Percentiles rank a stretch among this genome's conserved stretches.
These are phyloP conservation scores for Gossypium schwendimanii DNA, from an alignment of 441 rosid species.

Conservation along the genomic window DNA sequence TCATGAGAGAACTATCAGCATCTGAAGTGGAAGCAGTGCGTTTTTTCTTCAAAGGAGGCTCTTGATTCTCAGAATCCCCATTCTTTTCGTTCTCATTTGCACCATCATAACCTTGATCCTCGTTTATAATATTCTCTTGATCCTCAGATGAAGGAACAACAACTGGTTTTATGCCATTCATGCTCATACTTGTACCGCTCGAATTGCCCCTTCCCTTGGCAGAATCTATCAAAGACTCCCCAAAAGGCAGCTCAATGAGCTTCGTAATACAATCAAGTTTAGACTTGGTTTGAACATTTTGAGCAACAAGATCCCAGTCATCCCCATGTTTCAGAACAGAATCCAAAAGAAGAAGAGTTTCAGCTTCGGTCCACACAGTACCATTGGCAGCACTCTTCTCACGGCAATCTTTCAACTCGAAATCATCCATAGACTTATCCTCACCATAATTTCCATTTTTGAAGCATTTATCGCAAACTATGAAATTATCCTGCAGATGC, in stretches of 20 bases:
- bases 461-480: slow-evolving; percentile 60
- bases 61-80: slow-evolving; percentile 37
- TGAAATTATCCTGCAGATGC: slow-evolving; percentile 36
- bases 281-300: slow-evolving; percentile 60
- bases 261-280: slow-evolving; percentile 75
- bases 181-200: slow-evolving; percentile 16
- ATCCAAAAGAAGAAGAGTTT: slow-evolving; percentile 68
- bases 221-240: slow-evolving; percentile 53
- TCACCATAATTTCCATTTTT: slow-evolving; percentile 55
- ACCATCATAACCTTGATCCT: slow-evolving; percentile 27
- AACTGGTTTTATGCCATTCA: slow-evolving; percentile 21
- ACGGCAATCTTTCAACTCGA: slow-evolving; percentile 34
- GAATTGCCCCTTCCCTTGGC: slow-evolving; percentile 31
- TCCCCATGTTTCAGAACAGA: slow-evolving; percentile 73
- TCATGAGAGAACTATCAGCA: slow-evolving; percentile 54
- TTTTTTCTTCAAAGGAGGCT: slow-evolving; percentile 50
- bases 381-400: slow-evolving; percentile 18
- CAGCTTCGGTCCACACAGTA: slow-evolving; percentile 76
- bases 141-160: slow-evolving; percentile 27
- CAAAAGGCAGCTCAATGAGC: slow-evolving; percentile 83
- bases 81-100: slow-evolving; percentile 29
- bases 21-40: slow-evolving; percentile 34
- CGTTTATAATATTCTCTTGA: slow-evolving; percentile 23
- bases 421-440: slow-evolving; percentile 47
- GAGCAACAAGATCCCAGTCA: slow-evolving; percentile 86